These are phyloP conservation scores for Blastobotrys proliferans DNA, from an alignment of 1,139 yeast species.

Conservation along the genomic window DNA sequence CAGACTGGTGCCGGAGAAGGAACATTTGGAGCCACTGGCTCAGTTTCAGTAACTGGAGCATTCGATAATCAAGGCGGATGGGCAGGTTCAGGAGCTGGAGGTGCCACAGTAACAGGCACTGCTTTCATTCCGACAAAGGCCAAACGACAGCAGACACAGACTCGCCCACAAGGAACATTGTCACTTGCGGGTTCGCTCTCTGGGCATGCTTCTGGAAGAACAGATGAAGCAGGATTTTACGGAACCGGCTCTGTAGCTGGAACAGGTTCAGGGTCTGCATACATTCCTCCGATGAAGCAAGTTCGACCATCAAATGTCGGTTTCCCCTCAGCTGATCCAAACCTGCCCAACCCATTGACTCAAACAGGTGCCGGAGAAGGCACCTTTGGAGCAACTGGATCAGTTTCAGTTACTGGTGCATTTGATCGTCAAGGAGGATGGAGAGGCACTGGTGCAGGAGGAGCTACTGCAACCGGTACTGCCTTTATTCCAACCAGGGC, in stretches of 20 bases:
- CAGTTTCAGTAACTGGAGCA: neutral
- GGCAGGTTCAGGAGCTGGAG: neutral
- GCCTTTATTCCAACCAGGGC: no score
- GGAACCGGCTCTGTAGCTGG: neutral
- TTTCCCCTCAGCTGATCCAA: no score
- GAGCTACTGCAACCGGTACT: neutral
- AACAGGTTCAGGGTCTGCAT: neutral
- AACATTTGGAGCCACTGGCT: neutral
- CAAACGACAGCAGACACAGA: no score
- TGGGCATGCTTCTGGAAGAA: no score
- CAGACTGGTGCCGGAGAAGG: neutral
- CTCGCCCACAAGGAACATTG: no score
- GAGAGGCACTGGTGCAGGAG: neutral
- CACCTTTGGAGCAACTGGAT: neutral
- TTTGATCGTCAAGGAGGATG: neutral
- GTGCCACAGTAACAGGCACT: neutral
- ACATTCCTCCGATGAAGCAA: neutral
- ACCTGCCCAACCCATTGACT: neutral
- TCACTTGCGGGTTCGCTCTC: no score
- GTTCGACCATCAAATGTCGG: neutral
- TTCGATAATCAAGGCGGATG: neutral
- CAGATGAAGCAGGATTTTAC: neutral
- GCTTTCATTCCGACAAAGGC: no score
- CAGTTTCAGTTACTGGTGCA: neutral
- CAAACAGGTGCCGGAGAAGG: neutral